phyloP scores from a whole-genome alignment of 2,329 filamentous ascomycete genomes.

The Chaetothyriales sp. region DNA sequence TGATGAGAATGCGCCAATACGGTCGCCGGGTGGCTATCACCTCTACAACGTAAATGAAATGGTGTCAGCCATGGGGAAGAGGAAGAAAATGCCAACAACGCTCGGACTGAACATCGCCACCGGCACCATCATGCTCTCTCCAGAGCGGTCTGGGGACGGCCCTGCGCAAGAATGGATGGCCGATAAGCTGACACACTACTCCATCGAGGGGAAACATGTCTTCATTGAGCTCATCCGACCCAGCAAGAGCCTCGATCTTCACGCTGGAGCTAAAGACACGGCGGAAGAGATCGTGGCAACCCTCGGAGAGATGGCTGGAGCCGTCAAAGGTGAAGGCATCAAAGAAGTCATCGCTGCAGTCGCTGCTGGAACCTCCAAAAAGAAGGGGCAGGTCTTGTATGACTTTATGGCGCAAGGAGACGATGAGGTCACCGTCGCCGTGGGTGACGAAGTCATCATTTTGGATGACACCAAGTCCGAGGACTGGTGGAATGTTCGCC shows the following conservation, averaged over 20 bases:
- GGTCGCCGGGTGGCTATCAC: conserved; percentile 69
- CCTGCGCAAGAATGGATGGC: conserved; percentile 85
- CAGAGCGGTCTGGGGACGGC: conserved; percentile 69
- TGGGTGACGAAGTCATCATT: conserved; percentile 81
- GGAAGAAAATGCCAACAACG: conserved; percentile 97
- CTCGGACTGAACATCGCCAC: conserved; percentile 84
- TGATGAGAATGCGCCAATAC: conserved; percentile 29
- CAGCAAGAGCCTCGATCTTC: conserved; percentile 91
- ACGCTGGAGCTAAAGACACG: conserved; percentile 93
- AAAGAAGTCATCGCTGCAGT: conserved; percentile 76
- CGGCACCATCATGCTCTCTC: conserved; percentile 78
- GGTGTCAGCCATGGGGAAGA: conserved; percentile 91
- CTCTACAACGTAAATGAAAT: conserved; percentile 97
- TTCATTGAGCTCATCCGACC: conserved; percentile 86
- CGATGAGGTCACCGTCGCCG: conserved; percentile 84
- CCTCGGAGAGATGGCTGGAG: conserved; percentile 78
- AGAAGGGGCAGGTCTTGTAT: conserved; percentile 77
- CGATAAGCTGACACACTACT: conserved; percentile 93
- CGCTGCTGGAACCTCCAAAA: conserved; percentile 49
- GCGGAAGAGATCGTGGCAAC: conserved; percentile 83
- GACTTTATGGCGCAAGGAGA: conserved; percentile 95
- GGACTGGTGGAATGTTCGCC: conserved; percentile 95
- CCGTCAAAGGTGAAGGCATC: conserved; percentile 64
- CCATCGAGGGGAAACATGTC: conserved; percentile 93
- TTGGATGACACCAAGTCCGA: conserved; percentile 85